Evolutionary conservation across 1,139 yeast genomes (phyloP), one percentile per base, ranked within the genome.

Genomic region (Pichia sp.): DNA sequence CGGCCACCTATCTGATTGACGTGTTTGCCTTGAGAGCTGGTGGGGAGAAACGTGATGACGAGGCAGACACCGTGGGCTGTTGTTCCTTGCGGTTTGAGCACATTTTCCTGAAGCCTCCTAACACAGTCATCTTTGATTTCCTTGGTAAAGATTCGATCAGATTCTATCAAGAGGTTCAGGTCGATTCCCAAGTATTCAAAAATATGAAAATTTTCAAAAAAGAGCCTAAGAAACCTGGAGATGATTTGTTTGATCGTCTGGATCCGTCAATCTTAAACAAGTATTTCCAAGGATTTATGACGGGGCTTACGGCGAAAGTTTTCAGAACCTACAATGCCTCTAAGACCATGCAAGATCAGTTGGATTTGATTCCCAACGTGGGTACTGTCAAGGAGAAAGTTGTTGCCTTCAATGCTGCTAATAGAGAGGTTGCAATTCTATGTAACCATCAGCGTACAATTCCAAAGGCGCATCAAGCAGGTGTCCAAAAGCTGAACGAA

Each of bases 361-460:
- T 92, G 57, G 96, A 89, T 67, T 73, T 84, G 65, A 90, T 92
- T 60, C 79, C 84, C 23, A 86, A 89, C 67, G 87, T 82, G 67
- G 97, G 97, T 41, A 84, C 96, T 0, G 87, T 90, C 13, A 85
- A 87, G 16, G 97, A 92, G 68, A 92, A 90, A 67, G 85, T 90
- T 52, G 85, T 90, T 54, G 84, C 82, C 60, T 92, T 87, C 72
- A 92, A 92, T 70, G 97, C 97, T 13, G 99, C 99, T 3, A 92
- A 92, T 69, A 81, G 97, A 70, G 86, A 93, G 2, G 99, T 92
- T 59, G 98, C 99, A 10, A 90, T 92, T 59, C 76, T 92, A 65
- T 92, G 98, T 87, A 92, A 92, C 77, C 99, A 92, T 79, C 99
- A 92, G 77, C 85, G 97, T 72, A 82, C 96, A 30, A 92, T 90